These are phyloP conservation scores for Hanseniaspora lindneri DNA, from an alignment of 805 yeast genomes.

Conservation along the genomic window DNA sequence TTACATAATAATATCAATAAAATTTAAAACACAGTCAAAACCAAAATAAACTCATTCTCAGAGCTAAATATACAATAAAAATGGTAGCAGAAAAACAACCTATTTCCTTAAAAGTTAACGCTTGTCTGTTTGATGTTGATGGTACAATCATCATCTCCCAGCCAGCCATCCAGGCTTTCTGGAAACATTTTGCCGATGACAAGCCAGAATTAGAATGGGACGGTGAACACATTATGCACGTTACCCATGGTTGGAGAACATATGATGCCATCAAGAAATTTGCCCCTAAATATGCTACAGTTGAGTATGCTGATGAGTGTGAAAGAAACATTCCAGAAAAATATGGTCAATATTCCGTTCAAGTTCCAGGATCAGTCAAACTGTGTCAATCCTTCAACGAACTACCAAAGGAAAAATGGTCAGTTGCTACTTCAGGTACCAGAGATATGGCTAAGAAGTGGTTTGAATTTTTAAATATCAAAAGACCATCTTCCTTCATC, in stretches of 20 bases:
- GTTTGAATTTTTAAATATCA: conserved; percentile 53
- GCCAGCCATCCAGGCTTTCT: conserved; percentile 68
- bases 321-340: conserved; percentile 61
- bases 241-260: conserved; percentile 76
- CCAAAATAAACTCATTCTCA: background rate
- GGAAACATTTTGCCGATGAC: conserved; percentile 60
- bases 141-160: conserved; percentile 80
- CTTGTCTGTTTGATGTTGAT: conserved; percentile 68
- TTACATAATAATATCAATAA: too few species aligned
- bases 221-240: conserved; percentile 57
- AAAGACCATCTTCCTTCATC: conserved; percentile 62
- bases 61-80: too few species aligned
- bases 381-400: conserved; percentile 44
- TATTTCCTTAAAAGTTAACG: conserved; percentile 31
- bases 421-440: conserved; percentile 79
- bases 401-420: conserved; percentile 56
- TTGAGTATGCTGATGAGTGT: conserved; percentile 50
- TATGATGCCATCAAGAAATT: conserved; percentile 61
- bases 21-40: background rate
- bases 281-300: conserved; percentile 64
- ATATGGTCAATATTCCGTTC: conserved; percentile 60
- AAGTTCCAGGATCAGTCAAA: conserved; percentile 64
- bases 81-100: conserved; percentile 25
- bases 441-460: conserved; percentile 65
- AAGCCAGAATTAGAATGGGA: conserved; percentile 47